Conservation (phyloP, 148 eudicot genomes). For the Chenopodium berlandieri region DNA sequence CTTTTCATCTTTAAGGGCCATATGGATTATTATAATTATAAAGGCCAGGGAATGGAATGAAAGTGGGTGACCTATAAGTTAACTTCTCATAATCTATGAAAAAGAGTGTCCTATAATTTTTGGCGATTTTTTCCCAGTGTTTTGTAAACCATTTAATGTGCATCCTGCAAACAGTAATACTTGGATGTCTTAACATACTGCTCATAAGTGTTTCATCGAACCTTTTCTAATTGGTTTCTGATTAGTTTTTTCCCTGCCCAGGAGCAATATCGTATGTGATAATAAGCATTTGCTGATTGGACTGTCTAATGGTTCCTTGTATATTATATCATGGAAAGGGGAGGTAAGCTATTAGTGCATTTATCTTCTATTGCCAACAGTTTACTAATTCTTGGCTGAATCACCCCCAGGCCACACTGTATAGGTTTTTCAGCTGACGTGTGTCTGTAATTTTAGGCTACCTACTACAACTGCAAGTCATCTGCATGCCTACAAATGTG, state of each 20-base stretch:
- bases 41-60: neutral
- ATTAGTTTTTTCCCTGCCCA: slow-evolving; percentile 30
- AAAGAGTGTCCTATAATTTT: neutral
- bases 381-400: neutral
- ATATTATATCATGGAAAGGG: slow-evolving; percentile 97
- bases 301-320: slow-evolving; percentile 79
- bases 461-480: neutral
- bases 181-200: slow-evolving; percentile 1
- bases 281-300: slow-evolving; percentile 78
- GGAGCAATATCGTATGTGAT: slow-evolving; percentile 88
- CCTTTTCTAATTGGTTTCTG: slow-evolving; percentile 6
- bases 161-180: neutral
- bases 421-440: neutral
- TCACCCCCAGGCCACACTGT: neutral
- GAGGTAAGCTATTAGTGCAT: slow-evolving; percentile 54
- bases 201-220: slow-evolving; percentile 1
- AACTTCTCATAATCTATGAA: neutral
- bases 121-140: neutral
- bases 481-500: neutral
- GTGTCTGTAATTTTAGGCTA: neutral
- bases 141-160: neutral
- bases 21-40: neutral
- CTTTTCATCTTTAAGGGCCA: neutral
- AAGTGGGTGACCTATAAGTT: neutral
- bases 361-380: neutral